Evolutionary conservation across 768 basidiomycete genomes (phyloP).

Genomic region (Hygrophoropsis aurantiaca): DNA sequence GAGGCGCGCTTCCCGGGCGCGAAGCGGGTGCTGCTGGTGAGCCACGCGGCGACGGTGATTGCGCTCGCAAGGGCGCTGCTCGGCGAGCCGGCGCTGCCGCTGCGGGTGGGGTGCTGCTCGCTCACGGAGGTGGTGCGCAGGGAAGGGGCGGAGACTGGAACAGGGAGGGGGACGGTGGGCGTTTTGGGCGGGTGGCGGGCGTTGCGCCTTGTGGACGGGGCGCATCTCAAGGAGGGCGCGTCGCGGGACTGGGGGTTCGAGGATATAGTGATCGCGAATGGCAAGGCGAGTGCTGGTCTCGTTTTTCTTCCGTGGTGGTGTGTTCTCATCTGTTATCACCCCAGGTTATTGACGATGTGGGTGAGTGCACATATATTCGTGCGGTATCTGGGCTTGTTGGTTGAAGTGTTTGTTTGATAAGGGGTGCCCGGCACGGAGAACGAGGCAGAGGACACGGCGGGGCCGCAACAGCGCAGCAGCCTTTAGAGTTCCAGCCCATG

Average conservation of each 20-base stretch:
- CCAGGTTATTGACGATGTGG: slow-evolving; percentile 71
- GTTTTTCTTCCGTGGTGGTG: background rate
- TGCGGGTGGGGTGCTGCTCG: slow-evolving; percentile 77
- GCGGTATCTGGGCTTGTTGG: too few relatives aligned
- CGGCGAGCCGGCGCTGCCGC: slow-evolving; percentile 47
- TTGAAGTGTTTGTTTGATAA: too few relatives aligned
- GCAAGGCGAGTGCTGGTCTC: slow-evolving; percentile 55
- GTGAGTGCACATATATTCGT: slow-evolving; percentile 19
- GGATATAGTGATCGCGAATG: slow-evolving; percentile 59
- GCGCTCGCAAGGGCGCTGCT: slow-evolving; percentile 60
- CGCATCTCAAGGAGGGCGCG: slow-evolving; percentile 57
- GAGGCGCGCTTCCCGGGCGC: slow-evolving; percentile 43
- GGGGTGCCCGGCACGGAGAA: slow-evolving; percentile 59
- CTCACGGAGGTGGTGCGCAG: slow-evolving; percentile 54
- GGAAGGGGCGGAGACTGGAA: slow-evolving; percentile 15
- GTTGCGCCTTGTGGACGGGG: slow-evolving; percentile 50
- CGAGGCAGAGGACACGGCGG: slow-evolving; percentile 56
- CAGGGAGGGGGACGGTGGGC: too few relatives aligned
- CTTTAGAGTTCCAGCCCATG: slow-evolving; percentile 7
- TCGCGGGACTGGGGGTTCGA: slow-evolving; percentile 82
- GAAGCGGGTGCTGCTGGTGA: slow-evolving; percentile 61
- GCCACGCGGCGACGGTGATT: slow-evolving; percentile 76
- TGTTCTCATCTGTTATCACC: slow-evolving; percentile 2
- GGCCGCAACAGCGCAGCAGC: slow-evolving; percentile 40
- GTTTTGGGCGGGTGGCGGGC: slow-evolving; percentile 49